phyloP scores from a whole-genome alignment of 1,139 yeast genomes.

The Kodamaea derodonti region DNA sequence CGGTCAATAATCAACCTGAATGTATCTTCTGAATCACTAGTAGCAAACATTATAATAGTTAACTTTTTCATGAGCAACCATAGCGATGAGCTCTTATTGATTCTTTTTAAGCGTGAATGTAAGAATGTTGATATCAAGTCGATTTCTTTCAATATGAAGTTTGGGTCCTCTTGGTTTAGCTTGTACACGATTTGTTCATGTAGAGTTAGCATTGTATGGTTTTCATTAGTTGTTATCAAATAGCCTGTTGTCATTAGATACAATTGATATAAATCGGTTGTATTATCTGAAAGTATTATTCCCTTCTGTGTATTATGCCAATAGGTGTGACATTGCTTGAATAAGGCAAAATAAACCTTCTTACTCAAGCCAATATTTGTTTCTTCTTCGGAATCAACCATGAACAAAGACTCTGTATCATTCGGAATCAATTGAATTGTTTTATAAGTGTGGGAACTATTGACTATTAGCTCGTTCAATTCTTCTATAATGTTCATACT shows the following conservation, averaged over 20 bases:
- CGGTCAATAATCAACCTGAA: conserved; percentile 14
- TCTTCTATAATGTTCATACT: conserved; percentile 5
- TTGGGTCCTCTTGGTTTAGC: conserved; percentile 8
- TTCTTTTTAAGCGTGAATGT: conserved; percentile 31
- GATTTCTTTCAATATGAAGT: conserved; percentile 19
- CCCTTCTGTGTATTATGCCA: conserved; percentile 20
- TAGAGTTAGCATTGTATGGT: conserved; percentile 29
- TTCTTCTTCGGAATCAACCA: conserved; percentile 12
- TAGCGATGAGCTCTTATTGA: conserved; percentile 43
- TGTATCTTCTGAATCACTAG: background rate
- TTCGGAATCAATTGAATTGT: conserved; percentile 23
- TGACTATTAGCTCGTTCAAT: conserved; percentile 7
- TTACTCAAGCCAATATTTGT: conserved; percentile 36
- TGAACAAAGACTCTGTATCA: conserved; percentile 7
- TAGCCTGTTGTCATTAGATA: conserved; percentile 31
- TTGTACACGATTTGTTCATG: conserved; percentile 26
- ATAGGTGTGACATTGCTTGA: conserved; percentile 31
- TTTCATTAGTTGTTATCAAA: conserved; percentile 39
- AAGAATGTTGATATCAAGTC: conserved; percentile 30
- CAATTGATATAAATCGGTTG: conserved; percentile 5
- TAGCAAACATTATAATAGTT: conserved; percentile 11
- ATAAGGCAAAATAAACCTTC: conserved; percentile 25
- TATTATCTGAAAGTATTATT: conserved; percentile 1
- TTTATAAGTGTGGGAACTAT: conserved; percentile 10
- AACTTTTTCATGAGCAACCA: conserved; percentile 36